A percentile compares a stretch with the other conserved stretches of the same genome.
These are phyloP conservation scores for Alternaria gaisen DNA, from an alignment of 2,329 filamentous ascomycete species.

Conservation along the genomic window DNA sequence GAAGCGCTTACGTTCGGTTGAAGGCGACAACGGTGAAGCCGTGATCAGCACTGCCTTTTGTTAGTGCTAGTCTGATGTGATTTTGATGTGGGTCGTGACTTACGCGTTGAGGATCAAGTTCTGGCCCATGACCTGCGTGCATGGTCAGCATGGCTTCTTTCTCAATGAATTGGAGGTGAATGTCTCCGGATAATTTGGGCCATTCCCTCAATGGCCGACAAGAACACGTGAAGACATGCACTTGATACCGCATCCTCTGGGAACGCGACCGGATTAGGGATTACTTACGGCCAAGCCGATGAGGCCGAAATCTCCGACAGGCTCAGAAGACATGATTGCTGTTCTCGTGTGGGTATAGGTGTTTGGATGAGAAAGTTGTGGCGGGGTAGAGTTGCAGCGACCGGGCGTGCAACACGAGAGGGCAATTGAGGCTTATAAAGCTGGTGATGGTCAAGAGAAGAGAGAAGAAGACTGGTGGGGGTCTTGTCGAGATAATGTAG, in stretches of 20 bases:
- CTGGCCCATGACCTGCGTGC: conserved; percentile 57
- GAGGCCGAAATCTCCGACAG: conserved; percentile 61
- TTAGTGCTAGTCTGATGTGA: conserved; percentile 35
- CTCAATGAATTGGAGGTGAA: background rate
- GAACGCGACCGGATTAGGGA: background rate
- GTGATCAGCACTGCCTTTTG: conserved; percentile 57
- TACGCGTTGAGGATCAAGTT: conserved; percentile 65
- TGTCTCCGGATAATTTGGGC: background rate
- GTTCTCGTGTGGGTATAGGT: conserved; percentile 15
- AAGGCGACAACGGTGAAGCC: conserved; percentile 96
- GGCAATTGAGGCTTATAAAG: conserved; percentile 34
- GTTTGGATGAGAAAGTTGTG: conserved; percentile 20
- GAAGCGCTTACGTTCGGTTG: conserved; percentile 77
- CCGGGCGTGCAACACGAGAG: conserved; percentile 40
- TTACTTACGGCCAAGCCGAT: conserved; percentile 60
- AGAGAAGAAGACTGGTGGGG: conserved; percentile 33
- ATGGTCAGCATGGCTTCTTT: conserved; percentile 29
- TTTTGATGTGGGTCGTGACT: conserved; percentile 31
- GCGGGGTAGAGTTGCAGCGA: conserved; percentile 44
- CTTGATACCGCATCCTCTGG: background rate
- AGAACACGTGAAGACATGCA: background rate
- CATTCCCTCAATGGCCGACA: background rate
- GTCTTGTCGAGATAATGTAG: conserved; percentile 46
- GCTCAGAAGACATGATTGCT: conserved; percentile 51
- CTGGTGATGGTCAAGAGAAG: conserved; percentile 34